Evolutionary conservation across 2,329 filamentous ascomycete species (phyloP).

Genomic region (Stachybotrys elegans): DNA sequence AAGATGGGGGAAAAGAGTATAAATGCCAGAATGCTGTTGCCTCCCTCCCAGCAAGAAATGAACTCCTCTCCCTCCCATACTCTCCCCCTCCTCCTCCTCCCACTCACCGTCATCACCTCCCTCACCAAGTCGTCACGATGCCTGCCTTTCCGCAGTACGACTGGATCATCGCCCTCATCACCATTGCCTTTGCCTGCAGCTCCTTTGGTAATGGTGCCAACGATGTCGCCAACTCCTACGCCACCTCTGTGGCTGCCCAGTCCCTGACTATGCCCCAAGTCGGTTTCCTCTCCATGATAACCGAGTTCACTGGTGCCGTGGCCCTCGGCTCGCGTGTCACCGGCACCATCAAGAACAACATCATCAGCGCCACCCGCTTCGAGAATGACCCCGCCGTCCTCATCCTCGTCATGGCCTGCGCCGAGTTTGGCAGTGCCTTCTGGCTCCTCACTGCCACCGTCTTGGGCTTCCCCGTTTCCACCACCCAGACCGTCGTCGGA

Average conservation of each 20-base stretch:
- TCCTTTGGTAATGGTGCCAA: slow-evolving; percentile 17
- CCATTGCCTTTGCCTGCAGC: neutral
- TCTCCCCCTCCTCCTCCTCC: too few relatives aligned
- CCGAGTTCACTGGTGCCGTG: slow-evolving; percentile 48
- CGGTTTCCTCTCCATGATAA: slow-evolving; percentile 41
- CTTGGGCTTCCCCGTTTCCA: slow-evolving; percentile 30
- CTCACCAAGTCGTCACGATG: too few relatives aligned
- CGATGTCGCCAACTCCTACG: slow-evolving; percentile 59
- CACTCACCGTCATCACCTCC: too few relatives aligned
- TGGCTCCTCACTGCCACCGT: slow-evolving; percentile 38
- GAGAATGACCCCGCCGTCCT: slow-evolving; percentile 19
- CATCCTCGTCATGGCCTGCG: slow-evolving; percentile 26
- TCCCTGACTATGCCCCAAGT: slow-evolving; percentile 48
- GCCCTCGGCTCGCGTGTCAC: slow-evolving; percentile 41
- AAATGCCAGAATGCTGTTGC: too few relatives aligned
- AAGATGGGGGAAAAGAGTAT: too few relatives aligned
- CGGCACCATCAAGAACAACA: slow-evolving; percentile 36
- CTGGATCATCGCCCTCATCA: slow-evolving; percentile 1
- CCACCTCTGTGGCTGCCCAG: slow-evolving; percentile 44
- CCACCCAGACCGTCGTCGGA: slow-evolving; percentile 40
- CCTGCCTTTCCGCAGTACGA: neutral
- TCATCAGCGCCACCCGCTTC: slow-evolving; percentile 33
- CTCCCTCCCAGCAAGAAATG: too few relatives aligned
- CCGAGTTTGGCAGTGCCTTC: slow-evolving; percentile 29
- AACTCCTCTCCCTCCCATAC: too few relatives aligned